Conservation (phyloP, 2,329 filamentous ascomycete genomes). For the Dactylellina leptospora region DNA sequence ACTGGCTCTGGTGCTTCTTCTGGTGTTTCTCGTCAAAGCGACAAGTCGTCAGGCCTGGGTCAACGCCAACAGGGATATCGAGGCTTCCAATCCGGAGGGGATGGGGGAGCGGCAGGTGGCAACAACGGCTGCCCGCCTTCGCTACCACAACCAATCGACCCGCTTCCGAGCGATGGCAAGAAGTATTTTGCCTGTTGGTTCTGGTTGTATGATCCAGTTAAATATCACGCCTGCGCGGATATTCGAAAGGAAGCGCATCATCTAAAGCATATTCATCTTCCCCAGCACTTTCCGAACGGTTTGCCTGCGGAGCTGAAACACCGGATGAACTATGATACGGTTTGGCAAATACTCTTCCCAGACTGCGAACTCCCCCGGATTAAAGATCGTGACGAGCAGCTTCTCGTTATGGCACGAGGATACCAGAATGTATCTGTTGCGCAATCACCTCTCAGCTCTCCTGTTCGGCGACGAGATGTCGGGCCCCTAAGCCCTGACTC, state of each 20-base stretch:
- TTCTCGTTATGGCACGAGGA: conserved; percentile 32
- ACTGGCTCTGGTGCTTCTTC: conserved; percentile 28
- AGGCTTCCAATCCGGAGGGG: conserved; percentile 17
- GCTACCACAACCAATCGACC: conserved; percentile 43
- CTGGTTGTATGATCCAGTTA: conserved; percentile 43
- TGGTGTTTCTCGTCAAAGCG: conserved; percentile 24
- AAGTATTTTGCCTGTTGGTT: conserved; percentile 49
- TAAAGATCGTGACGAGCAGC: conserved; percentile 31
- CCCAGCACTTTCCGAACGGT: conserved; percentile 30
- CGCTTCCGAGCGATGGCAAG: conserved; percentile 37
- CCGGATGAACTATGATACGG: conserved; percentile 38
- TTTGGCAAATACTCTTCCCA: conserved; percentile 40
- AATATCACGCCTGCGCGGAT: conserved; percentile 34
- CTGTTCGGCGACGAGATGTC: not conserved
- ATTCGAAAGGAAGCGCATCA: conserved; percentile 47
- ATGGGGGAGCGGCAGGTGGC: conserved; percentile 22
- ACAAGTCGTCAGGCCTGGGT: conserved; percentile 15
- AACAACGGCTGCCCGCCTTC: conserved; percentile 36
- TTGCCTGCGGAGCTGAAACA: conserved; percentile 23
- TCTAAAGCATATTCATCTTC: conserved; percentile 41
- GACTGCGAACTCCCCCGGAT: conserved; percentile 10
- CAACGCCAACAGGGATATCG: conserved; percentile 21
- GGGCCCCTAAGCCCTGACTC: conserved; percentile 27
- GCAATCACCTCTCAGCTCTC: not conserved
- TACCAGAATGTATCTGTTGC: not conserved